Base-by-base conservation (phyloP, 164 flowering plant genomes). In the Liquidambar formosana region DNA sequence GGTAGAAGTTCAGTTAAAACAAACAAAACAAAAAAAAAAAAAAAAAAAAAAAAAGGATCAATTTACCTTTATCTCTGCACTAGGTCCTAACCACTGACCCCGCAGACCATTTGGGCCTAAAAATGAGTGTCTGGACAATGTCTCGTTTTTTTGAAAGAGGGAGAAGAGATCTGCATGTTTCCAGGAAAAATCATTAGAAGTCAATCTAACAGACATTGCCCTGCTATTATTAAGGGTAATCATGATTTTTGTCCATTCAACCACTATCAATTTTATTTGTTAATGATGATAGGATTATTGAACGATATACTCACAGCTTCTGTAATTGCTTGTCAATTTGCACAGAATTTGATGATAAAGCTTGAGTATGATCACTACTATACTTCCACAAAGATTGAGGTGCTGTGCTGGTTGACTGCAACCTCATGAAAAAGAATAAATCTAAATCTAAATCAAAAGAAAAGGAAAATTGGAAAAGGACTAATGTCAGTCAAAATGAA, bases 71-170 rank as follows among this genome's bases (percentile, higher is more conserved):
- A 75, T 79, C 54, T 84, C 87, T 25, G 88, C 64, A 61, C 71
- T 86, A 49, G 97, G 97, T 23, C 82, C 92, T 43, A 59, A 78
- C 99, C 99, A 91, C 71, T 86, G 94, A 48, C 90, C 90, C 57
- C 71, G 77, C 65, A 96, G 88, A 72, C 99, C 98, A 80, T 70
- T 93, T 65, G 95, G 95, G 21, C 99, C 99, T 28, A 96, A 79
- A 70, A 96, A 72, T 12, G 98, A 96, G 73, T 96, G 99, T 71
- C 97, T 92, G 18, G 99, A 92, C 66, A 93, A 76, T 33, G 99
- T 96, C 73, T 92, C 99, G 72, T 88, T 81, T n/a, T 70, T 87
- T 93, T 43, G 97, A 96, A 75, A 61, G 82, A 71, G 94, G 94
- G 41, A 88, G 57, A 43, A 91, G 72, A 68, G 97, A 86, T 59